Base-by-base conservation (phyloP, 495 filamentous ascomycete species). In the Clohesyomyces aquaticus region DNA sequence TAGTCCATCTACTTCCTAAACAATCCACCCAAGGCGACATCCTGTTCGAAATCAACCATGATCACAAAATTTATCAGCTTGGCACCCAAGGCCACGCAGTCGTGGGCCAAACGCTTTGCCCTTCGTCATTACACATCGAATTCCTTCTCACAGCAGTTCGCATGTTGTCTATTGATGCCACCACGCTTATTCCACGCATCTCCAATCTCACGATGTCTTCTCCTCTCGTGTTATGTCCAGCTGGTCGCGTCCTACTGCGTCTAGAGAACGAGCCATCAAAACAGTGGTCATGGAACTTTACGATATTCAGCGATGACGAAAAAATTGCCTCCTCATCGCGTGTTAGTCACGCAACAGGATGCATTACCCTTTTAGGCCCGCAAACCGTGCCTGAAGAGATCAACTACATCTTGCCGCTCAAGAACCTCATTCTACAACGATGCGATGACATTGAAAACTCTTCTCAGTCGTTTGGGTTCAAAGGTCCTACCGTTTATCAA, bases 81-180 rank as follows among this genome's bases (percentile, higher is more conserved):
- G 42, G 51, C 1, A 1, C 52, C n/a, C 21, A 3, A 12, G 57
- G 57, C 25, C 57, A 61, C 27, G 46, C 25, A 4, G 25, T 61
- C 23, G 14, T 19, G 10, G 45, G 47, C 1, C 57, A 61, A 51
- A 4, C 10, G 35, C 46, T 61, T 35, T 2, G 3, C 2, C 57
- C 57, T 21, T 45, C 57, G 22, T 52, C 57, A 18, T 8, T 61
- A 11, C 42, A 61, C 22, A 21, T 61, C 8, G 57, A 61, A 23
- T 1, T 48, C 3, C 41, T 26, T 29, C 41, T 42, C 6, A 2
- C 6, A 22, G 57, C 57, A 41, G 57, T 46, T 8, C 25, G 32
- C 6, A 51, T 54, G 1, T 26, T 54, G 4, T 6, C 19, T 9
- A 9, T n/a, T 9, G 43, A 47, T n/a, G 43, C 43, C 8, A n/a